Conservation (phyloP, 768 basidiomycete genomes). For the Chalciporus pseudorubinellus region DNA sequence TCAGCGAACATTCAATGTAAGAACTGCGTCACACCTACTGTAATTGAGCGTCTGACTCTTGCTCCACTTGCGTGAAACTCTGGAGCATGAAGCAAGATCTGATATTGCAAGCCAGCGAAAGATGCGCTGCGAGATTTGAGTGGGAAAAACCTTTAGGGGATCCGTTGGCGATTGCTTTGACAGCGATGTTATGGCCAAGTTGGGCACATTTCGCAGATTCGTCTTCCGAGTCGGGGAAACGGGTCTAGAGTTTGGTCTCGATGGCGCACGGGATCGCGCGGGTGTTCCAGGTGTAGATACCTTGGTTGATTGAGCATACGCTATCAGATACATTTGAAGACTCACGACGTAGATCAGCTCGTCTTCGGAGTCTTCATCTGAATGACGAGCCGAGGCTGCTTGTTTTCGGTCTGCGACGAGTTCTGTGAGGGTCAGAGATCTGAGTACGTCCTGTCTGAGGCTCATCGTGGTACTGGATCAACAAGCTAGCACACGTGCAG, state of each 20-base stretch:
- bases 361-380: conserved; percentile 57
- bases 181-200: conserved; percentile 23
- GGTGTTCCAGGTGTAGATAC: conserved; percentile 70
- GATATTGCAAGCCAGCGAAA: conserved; percentile 59
- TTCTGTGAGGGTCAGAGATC: conserved; percentile 45
- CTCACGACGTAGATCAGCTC: conserved; percentile 72
- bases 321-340: conserved; percentile 15
- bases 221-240: conserved; percentile 33
- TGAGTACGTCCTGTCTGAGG: conserved; percentile 68
- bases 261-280: conserved; percentile 54
- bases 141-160: conserved; percentile 70
- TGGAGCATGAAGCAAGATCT: conserved; percentile 73
- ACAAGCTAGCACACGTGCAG: neutral
- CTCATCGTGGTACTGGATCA: conserved; percentile 46
- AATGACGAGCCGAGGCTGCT: conserved; percentile 2
- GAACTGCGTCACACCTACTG: conserved; percentile 45
- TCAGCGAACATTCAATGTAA: conserved; percentile 1
- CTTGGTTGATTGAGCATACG: conserved; percentile 34
- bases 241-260: conserved; percentile 47
- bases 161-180: conserved; percentile 39
- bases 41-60: conserved; percentile 91
- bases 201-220: conserved; percentile 23
- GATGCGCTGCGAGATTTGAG: conserved; percentile 77
- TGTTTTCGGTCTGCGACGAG: conserved; percentile 29
- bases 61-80: conserved; percentile 84